These are phyloP conservation scores for Penicillium sp. DNA, from an alignment of 2,329 filamentous ascomycete genomes.

Conservation along the genomic window DNA sequence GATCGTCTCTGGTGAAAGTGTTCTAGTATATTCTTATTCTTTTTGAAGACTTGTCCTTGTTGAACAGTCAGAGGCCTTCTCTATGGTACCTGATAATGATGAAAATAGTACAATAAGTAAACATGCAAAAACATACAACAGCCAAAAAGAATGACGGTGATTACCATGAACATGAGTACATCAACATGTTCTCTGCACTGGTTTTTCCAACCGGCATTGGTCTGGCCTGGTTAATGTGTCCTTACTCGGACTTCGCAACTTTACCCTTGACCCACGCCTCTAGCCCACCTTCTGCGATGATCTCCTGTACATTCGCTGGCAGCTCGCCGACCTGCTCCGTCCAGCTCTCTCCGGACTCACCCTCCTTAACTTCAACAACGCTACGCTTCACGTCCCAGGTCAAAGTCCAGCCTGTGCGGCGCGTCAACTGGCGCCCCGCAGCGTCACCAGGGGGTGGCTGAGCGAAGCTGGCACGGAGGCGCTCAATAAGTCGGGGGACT, in stretches of 20 bases:
- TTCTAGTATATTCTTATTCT: background rate
- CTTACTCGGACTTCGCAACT: slow-evolving; percentile 7
- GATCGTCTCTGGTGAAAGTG: background rate
- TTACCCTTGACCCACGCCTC: slow-evolving; percentile 75
- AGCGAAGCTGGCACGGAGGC: slow-evolving; percentile 27
- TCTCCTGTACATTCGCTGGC: slow-evolving; percentile 81
- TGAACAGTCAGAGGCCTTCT: background rate
- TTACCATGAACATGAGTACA: background rate
- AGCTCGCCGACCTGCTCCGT: slow-evolving; percentile 78
- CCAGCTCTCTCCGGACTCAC: slow-evolving; percentile 65
- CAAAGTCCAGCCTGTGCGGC: slow-evolving; percentile 62
- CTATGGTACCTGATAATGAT: background rate
- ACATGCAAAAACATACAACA: background rate
- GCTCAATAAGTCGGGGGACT: slow-evolving; percentile 36
- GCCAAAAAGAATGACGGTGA: background rate
- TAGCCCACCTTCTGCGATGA: slow-evolving; percentile 72
- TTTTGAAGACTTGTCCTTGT: background rate
- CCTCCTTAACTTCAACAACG: slow-evolving; percentile 69
- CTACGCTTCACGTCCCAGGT: slow-evolving; percentile 75
- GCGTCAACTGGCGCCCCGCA: slow-evolving; percentile 11
- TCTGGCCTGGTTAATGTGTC: background rate
- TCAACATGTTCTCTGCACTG: background rate
- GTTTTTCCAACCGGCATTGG: background rate
- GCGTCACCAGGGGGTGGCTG: slow-evolving; percentile 9
- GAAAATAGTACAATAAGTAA: background rate